Conservation (phyloP, 495 filamentous ascomycete species). For the Aspergillus indologenus region DNA sequence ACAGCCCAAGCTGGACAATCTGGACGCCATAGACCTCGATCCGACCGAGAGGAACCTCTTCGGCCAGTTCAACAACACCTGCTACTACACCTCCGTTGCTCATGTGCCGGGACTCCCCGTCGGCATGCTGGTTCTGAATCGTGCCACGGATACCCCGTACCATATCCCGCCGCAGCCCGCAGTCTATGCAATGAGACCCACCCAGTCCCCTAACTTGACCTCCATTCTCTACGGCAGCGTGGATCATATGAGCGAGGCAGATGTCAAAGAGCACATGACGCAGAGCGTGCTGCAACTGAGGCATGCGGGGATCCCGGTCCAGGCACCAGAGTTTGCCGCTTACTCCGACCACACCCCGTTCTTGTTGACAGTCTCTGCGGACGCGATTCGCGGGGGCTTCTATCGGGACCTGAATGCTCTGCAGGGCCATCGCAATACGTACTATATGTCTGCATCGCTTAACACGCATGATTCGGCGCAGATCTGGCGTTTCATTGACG, state of each 20-base stretch:
- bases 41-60: constrained; percentile 36
- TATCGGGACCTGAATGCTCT: constrained; percentile 47
- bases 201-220: constrained; percentile 11
- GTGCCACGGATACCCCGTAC: constrained; percentile 26
- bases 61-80: constrained; percentile 26
- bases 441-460: constrained; percentile 49
- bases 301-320: constrained; percentile 12
- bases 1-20: constrained; percentile 27
- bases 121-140: constrained; percentile 26
- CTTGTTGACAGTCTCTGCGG: constrained; percentile 23
- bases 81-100: constrained; percentile 22
- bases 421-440: constrained; percentile 51
- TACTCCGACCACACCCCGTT: constrained; percentile 28
- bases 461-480: constrained; percentile 25
- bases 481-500: constrained; percentile 31
- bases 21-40: constrained; percentile 35
- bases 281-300: constrained; percentile 13
- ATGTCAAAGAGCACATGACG: constrained; percentile 17
- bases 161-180: constrained; percentile 26
- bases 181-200: constrained; percentile 22
- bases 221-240: constrained; percentile 17
- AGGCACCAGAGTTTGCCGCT: constrained; percentile 22
- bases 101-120: constrained; percentile 9
- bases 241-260: constrained; percentile 10
- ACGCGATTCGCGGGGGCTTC: constrained; percentile 46